Percentiles rank a stretch among this genome's conserved stretches.
Conservation (phyloP, 2,329 filamentous ascomycete species). For the Uncinocarpus reesii region DNA sequence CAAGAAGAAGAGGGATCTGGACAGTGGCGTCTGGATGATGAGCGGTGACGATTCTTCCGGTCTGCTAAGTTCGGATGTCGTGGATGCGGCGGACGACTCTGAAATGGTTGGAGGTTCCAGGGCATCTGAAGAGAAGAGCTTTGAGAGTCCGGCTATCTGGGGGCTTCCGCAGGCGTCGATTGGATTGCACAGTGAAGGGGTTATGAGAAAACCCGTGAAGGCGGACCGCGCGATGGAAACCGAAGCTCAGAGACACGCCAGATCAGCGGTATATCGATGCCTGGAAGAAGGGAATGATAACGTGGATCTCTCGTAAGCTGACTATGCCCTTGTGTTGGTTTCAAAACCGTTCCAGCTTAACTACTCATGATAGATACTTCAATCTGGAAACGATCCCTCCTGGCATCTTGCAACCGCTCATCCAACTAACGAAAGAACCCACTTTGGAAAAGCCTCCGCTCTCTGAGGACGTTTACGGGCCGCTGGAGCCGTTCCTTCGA, state of each 20-base stretch:
- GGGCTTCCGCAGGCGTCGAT: neutral
- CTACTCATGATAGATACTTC: constrained; percentile 23
- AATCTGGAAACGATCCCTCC: constrained; percentile 26
- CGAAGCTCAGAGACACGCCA: constrained; percentile 29
- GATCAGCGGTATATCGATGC: constrained; percentile 32
- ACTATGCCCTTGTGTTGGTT: neutral
- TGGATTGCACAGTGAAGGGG: neutral
- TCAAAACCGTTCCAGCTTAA: neutral
- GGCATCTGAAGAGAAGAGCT: neutral
- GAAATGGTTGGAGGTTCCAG: neutral
- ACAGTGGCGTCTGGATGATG: constrained; percentile 40
- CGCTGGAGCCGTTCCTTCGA: constrained; percentile 34
- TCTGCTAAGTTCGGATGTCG: constrained; percentile 11
- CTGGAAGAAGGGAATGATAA: constrained; percentile 37
- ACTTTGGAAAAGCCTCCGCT: constrained; percentile 25
- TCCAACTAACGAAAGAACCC: constrained; percentile 35
- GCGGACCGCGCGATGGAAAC: constrained; percentile 25
- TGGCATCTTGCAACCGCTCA: constrained; percentile 29
- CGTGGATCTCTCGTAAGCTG: constrained; percentile 37
- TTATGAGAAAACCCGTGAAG: constrained; percentile 2
- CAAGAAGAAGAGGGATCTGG: constrained; percentile 36
- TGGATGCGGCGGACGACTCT: neutral
- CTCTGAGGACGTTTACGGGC: constrained; percentile 30
- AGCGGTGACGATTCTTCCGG: constrained; percentile 32
- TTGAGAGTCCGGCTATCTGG: neutral